Conservation (phyloP, 768 basidiomycete species). For the Suillus fuscotomentosus region DNA sequence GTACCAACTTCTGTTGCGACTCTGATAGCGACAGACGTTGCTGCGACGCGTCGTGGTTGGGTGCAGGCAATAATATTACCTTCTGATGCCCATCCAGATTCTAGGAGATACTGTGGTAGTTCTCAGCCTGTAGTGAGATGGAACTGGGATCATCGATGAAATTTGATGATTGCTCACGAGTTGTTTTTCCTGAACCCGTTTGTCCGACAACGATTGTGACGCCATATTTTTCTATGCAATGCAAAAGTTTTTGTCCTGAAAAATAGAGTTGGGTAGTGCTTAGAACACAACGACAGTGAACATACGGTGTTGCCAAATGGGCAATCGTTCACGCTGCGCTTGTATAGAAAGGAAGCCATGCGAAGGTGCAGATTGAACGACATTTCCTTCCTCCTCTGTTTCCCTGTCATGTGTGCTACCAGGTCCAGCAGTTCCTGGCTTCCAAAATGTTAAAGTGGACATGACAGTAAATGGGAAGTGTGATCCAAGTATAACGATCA, state of each 20-base stretch:
- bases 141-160: not conserved
- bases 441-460: constrained; percentile 77
- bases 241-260: constrained; percentile 75
- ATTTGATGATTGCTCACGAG: constrained; percentile 57
- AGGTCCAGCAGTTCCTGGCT: constrained; percentile 81
- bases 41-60: constrained; percentile 90
- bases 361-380: constrained; percentile 64
- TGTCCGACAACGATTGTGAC: constrained; percentile 90
- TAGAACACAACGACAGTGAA: constrained; percentile 6
- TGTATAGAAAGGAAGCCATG: constrained; percentile 61
- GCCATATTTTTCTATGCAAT: constrained; percentile 79
- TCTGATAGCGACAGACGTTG: constrained; percentile 88
- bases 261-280: not conserved
- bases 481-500: constrained; percentile 1
- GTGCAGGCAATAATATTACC: constrained; percentile 90
- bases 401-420: constrained; percentile 87
- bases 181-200: constrained; percentile 97
- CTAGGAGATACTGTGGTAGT: constrained; percentile 91
- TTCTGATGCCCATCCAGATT: constrained; percentile 88
- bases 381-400: constrained; percentile 69
- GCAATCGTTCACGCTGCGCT: constrained; percentile 76
- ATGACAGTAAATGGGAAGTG: constrained; percentile 26
- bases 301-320: constrained; percentile 88
- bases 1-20: constrained; percentile 93
- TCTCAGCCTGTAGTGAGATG: constrained; percentile 46